Evolutionary conservation across 306 rosid species (phyloP), one percentile per base, ranked within the genome.

Genomic region (Oxytropis ochrocephala): DNA sequence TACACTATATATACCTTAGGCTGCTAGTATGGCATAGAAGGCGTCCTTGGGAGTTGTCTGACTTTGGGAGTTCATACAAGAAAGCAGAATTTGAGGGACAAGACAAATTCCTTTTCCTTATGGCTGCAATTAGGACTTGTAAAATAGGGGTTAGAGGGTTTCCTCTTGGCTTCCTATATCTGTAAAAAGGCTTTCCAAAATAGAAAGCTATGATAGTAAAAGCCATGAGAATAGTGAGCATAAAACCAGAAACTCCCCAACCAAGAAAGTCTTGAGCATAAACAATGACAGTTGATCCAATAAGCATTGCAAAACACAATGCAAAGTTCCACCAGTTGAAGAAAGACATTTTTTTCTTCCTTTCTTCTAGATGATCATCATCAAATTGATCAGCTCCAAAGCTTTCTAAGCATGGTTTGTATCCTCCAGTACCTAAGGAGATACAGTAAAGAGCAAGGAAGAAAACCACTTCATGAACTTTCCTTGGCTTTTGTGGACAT

Each of bases 331-430:
- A 84, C 85, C 81, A 81, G 55, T 84, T 84, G 65, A 84, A 80
- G 79, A 32, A 84, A 54, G 85, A 84, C 83, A 78, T 70, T 72
- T 80, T 84, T 36, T 78, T 67, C 78, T 67, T 81, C 69, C 89
- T 79, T 39, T 84, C 89, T 69, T 69, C 49, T 0, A 0, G 0
- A 69, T 84, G 75, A 29, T 78, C 78, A 7, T 81, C 89, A 13
- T 84, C 86, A 39, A 84, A 81, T 58, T 81, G 89, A 65, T 84
- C 89, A 10, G 86, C 86, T 64, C 89, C 89, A 41, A 84, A 81
- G 80, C 84, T 84, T 63, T 79, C 39, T 67, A 81, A 69, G 73
- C 84, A 75, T 6, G 89, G 89, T 44, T 75, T 81, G 74, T 63
- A 56, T 39, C 89, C 89, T 32, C 89, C 89, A 2, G 89, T 69